A percentile compares a stretch with the other conserved stretches of the same genome.
Evolutionary conservation across 768 basidiomycete species (phyloP).

Genomic region (Leccinum uliginosum): DNA sequence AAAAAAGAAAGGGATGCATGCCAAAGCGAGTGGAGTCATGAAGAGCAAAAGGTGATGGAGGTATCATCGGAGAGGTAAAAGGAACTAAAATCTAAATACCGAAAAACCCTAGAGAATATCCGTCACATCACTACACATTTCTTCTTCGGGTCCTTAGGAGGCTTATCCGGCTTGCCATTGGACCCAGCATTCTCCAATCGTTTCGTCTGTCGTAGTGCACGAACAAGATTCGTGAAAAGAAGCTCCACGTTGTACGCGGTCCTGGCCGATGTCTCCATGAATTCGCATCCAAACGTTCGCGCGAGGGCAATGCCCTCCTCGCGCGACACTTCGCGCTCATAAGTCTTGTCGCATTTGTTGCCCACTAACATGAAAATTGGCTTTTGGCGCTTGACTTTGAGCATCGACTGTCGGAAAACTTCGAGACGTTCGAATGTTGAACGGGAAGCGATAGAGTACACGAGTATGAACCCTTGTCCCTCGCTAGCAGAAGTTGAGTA

Average conservation of each 20-base stretch:
- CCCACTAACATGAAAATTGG: slow-evolving; percentile 93
- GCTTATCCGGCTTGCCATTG: slow-evolving; percentile 36
- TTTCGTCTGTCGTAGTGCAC: slow-evolving; percentile 70
- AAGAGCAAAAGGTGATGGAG: slow-evolving; percentile 40
- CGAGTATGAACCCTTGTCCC: slow-evolving; percentile 96
- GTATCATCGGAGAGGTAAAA: slow-evolving; percentile 83
- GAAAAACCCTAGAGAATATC: slow-evolving; percentile 54
- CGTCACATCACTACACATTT: slow-evolving; percentile 81
- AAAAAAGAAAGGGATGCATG: slow-evolving; percentile 19
- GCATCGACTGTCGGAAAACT: slow-evolving; percentile 85
- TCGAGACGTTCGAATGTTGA: slow-evolving; percentile 88
- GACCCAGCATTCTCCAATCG: slow-evolving; percentile 39
- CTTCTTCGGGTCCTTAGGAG: slow-evolving; percentile 43
- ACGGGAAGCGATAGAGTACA: slow-evolving; percentile 95
- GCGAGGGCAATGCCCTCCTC: slow-evolving; percentile 87
- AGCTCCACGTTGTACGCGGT: slow-evolving; percentile 89
- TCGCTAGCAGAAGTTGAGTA: slow-evolving; percentile 52
- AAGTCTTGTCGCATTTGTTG: slow-evolving; percentile 93
- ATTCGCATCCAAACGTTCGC: slow-evolving; percentile 81
- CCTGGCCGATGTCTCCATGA: slow-evolving; percentile 96
- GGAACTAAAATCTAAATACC: slow-evolving; percentile 61
- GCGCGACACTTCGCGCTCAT: slow-evolving; percentile 84
- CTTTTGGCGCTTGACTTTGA: slow-evolving; percentile 79
- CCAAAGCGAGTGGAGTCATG: slow-evolving; percentile 23
- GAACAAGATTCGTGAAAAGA: slow-evolving; percentile 85